Percentiles rank a stretch among this genome's conserved stretches.
These are phyloP conservation scores for Ricinus communis DNA, from an alignment of 345 rosid genomes.

Conservation along the genomic window DNA sequence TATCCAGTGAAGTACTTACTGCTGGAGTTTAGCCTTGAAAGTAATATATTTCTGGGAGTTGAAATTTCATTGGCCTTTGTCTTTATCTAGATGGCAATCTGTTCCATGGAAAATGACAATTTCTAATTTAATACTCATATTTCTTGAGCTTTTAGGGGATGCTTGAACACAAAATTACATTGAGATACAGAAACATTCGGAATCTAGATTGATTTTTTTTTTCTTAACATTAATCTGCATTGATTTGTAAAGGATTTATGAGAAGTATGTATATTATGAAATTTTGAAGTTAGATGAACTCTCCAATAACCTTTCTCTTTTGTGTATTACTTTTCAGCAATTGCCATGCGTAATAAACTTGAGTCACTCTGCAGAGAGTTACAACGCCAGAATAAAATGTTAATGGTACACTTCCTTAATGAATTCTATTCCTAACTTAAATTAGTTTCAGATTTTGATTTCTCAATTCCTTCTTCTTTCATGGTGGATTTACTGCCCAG, in stretches of 20 bases:
- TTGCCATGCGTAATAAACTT: constrained; percentile 81
- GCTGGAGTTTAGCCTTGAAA: neutral
- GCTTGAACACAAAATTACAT: neutral
- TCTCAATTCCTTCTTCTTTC: neutral
- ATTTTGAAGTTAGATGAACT: neutral
- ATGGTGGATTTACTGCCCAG: neutral
- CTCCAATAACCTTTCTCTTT: neutral
- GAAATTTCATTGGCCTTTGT: neutral
- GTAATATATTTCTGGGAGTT: neutral
- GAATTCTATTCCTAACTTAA: neutral
- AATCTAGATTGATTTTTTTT: neutral
- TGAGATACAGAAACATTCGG: neutral
- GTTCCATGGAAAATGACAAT: neutral
- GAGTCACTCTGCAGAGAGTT: constrained; percentile 92
- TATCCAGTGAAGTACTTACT: neutral
- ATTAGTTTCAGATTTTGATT: neutral
- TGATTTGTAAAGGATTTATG: neutral
- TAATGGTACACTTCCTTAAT: constrained; percentile 56
- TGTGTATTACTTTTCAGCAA: constrained; percentile 43
- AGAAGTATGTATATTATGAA: neutral
- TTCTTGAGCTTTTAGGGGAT: neutral
- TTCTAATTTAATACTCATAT: neutral
- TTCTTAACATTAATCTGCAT: too few relatives aligned
- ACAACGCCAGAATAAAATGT: constrained; percentile 87
- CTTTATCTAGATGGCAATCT: neutral